Base-by-base conservation (phyloP, 495 filamentous ascomycete species). In the Lepidopterella palustris region DNA sequence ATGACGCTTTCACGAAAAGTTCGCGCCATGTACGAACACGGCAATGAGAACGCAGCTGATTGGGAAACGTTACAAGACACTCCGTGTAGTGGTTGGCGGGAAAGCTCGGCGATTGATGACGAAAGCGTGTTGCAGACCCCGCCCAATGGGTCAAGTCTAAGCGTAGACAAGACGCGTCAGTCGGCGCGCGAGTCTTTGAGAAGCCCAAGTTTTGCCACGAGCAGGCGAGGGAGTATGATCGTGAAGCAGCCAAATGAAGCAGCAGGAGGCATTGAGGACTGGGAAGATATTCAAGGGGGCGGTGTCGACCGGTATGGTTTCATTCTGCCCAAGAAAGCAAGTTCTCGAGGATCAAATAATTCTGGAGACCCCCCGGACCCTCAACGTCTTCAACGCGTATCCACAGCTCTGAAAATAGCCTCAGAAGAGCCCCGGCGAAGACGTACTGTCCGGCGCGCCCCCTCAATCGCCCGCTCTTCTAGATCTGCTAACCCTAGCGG, bases 291-390 rank as follows among this genome's bases (percentile, higher is more conserved):
- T 10, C 78, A 86, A n/a, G 87, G 82, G n/a, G 80, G 77, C 39
- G 88, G 95, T 70, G 88, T 97, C 42, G 93, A 99, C 73, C 76
- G 87, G 60, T 99, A 97, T 71, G 93, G 93, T 18, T 99, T 99
- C 76, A 97, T 99, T 71, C 80, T 77, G 70, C 57, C 72, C 71
- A 59, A 74, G 70, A 69, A 74, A 57, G 67, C 59, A 1, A 42
- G 27, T 4, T 66, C 70, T 15, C 58, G 62, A 1, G 64, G 56
- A 6, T 59, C 55, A 39, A 58, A 29, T 45, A 45, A 40, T 42
- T 60, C 26, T 29, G 21, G 55, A 2, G 57, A 57, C 28, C 55
- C 21, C 20, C 59, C 25, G 15, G 73, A 40, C 74, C 80, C 76
- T 25, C 79, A 77, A 56, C 77, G 80, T 3, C 77, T 86, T 4